Evolutionary conservation across 352 stramenopile species (phyloP).

Genomic region (Aphanomyces cochlioides): DNA sequence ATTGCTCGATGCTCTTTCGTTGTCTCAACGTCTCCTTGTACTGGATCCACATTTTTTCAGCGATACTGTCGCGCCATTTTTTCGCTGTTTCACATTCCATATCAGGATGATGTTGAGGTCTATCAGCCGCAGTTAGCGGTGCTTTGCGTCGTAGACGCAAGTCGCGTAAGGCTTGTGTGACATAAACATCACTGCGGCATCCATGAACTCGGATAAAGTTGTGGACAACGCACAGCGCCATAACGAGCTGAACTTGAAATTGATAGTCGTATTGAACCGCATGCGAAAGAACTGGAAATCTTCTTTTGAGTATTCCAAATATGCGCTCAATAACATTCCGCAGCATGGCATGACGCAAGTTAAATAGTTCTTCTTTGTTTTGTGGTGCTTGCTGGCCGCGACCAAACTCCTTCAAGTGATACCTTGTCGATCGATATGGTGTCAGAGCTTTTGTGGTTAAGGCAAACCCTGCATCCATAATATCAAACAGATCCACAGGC

Average conservation of each 20-base stretch:
- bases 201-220: conserved; percentile 5
- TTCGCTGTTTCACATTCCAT: neutral
- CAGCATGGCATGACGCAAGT: conserved; percentile 20
- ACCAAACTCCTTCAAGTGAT: conserved; percentile 34
- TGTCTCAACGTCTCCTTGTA: neutral
- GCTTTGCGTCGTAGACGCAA: neutral
- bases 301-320: conserved; percentile 21
- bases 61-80: conserved; percentile 12
- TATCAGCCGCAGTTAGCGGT: neutral
- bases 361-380: conserved; percentile 31
- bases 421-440: conserved; percentile 16
- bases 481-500: neutral
- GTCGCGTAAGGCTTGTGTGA: neutral
- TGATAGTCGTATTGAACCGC: neutral
- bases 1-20: neutral
- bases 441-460: neutral
- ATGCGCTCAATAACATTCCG: conserved; percentile 29
- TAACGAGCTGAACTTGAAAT: conserved; percentile 7
- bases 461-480: conserved; percentile 7
- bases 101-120: neutral
- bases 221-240: conserved; percentile 2
- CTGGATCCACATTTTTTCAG: neutral
- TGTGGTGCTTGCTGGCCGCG: conserved; percentile 7
- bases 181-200: conserved; percentile 5
- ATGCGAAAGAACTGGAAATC: neutral